Percentiles rank a stretch among this genome's conserved stretches.
These are phyloP conservation scores for grape (Vitis vinifera) DNA, from an alignment of 164 flowering plant genomes.

Conservation along the genomic window ASM3070453v1 NC_081817.1:26082501-26083000, in stretches of 20 bases:
- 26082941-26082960: slow-evolving; percentile 75
- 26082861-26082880: slow-evolving; percentile 52
- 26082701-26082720: slow-evolving; percentile 39
- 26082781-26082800: too few species aligned
- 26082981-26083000: too few species aligned
- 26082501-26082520: too few species aligned
- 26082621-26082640: too few species aligned
- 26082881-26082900: slow-evolving; percentile 26
- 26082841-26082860: slow-evolving; percentile 28
- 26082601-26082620: too few species aligned
- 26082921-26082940: slow-evolving; percentile 60
- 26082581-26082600: too few species aligned
- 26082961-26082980: slow-evolving; percentile 33
- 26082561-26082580: too few species aligned
- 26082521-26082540: too few species aligned
- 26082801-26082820: too few species aligned
- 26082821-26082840: too few species aligned
- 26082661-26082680: slow-evolving; percentile 26
- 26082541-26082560: too few species aligned
- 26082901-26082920: slow-evolving; percentile 37
- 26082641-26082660: too few species aligned
- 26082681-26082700: slow-evolving; percentile 48
- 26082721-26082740: slow-evolving; percentile 71
- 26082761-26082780: slow-evolving; percentile 42
- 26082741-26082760: slow-evolving; percentile 55